Evolutionary conservation across 306 rosid species (phyloP).

Genomic region (Cucurbita pepo): DNA sequence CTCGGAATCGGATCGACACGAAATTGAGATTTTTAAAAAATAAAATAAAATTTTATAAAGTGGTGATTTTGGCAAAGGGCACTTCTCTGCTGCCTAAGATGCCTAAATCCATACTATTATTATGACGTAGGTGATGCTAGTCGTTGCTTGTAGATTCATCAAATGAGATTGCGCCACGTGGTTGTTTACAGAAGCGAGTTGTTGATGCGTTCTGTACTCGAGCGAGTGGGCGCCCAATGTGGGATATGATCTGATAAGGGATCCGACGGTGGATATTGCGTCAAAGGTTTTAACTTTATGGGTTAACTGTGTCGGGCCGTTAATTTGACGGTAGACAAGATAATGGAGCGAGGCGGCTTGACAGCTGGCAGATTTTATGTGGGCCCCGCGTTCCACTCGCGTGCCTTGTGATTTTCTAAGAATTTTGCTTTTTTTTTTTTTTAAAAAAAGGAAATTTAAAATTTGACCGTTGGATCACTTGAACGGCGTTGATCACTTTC

Average conservation of each 20-base stretch:
- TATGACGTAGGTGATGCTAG: no score
- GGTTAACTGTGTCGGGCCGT: not conserved
- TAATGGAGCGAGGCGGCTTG: conserved; percentile 9
- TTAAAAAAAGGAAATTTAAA: not conserved
- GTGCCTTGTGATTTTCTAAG: not conserved
- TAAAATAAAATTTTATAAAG: no score
- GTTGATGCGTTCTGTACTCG: not conserved
- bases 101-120: no score
- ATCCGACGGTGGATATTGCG: not conserved
- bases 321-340: conserved; percentile 13
- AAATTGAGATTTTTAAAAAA: no score
- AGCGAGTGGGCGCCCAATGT: not conserved
- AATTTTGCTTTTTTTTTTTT: not conserved
- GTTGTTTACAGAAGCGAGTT: not conserved
- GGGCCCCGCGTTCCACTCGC: not conserved
- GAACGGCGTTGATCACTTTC: not conserved
- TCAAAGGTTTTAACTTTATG: not conserved
- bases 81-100: no score
- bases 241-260: not conserved
- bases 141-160: not conserved
- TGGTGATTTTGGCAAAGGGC: no score
- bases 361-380: conserved; percentile 10
- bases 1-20: no score
- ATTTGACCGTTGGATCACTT: not conserved
- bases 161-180: not conserved